Base-by-base conservation (phyloP, 1,139 yeast species). In the Saccharomyces pastorianus region DNA sequence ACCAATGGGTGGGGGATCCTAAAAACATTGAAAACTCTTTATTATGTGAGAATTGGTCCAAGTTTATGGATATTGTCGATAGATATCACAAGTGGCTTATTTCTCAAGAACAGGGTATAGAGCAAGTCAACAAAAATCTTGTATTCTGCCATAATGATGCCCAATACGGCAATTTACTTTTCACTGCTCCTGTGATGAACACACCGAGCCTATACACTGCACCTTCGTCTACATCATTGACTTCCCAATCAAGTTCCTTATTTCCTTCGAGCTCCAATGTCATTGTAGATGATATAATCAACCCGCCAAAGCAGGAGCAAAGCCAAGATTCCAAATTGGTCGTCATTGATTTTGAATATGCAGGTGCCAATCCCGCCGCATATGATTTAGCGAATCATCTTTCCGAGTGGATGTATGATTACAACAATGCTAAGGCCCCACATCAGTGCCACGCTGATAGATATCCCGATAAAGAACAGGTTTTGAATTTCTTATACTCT, bases 381-480 rank as follows among this genome's bases (percentile, higher is more conserved):
- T 88, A 77, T 67, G 99, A 93, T 68, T 81, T 93, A 55, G 91
- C 90, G 20, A 91, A 93, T 69, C 98, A 93, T 72, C 77, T 82
- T 55, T 80, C 88, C 60, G 99, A 93, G 71, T 93, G 99, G 99
- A 93, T 91, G 98, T 80, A 89, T 46, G 89, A 93, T 71, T 93
- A 91, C 68, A 89, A 86, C 64, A 64, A 66, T 51, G 41, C 60
- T 2, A 82, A 85, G 62, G 25, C 44, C 20, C 81, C 85, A 1
- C 75, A 76, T 25, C 70, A 71, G 54, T 81, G 95, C 2, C 82
- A 85, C 65, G 80, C 74, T 54, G 72, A 76, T 9, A 71, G 74
- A 48, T 93, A 79, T 69, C 99, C 99, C 5, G 74, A 74, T 11
- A 74, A 76, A 56, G 79, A 81, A 47, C 85, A 90, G 66, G 85